Base-by-base conservation (phyloP, 805 yeast species). In the Ogataea paradorogensis region DNA sequence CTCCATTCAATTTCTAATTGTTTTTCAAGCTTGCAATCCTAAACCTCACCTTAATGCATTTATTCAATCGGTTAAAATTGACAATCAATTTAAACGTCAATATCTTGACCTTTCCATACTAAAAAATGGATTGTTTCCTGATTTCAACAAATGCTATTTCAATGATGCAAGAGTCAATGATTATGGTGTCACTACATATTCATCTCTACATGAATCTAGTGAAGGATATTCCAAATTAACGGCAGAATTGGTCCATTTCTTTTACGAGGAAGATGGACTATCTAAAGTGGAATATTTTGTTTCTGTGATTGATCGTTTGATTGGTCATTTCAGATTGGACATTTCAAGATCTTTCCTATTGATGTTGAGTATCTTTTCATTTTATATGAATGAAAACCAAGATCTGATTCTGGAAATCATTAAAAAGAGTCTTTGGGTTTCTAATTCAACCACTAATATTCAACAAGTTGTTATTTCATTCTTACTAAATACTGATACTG, bases 311-410 rank as follows among this genome's bases (percentile, higher is more conserved):
- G 73, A 76, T 33, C 69, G 70, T 21, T 55, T 84, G 6, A 82
- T 82, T 38, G 96, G 93, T 1, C 87, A 82, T 56, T 88, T 78
- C 57, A 73, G 74, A 37, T 67, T 89, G 35, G 96, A 90, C 52
- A 81, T 91, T 1, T 73, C 75, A 36, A 70, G 90, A 43, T 76
- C 79, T 18, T 67, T 89, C 35, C 85, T 86, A 48, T 41, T 85
- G 0, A 45, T 85, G 7, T 52, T 89, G 24, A 78, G 77, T 33
- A 53, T 84, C 2, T 72, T 74, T 34, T 53, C 75, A 2, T 63
- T 66, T 37, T 66, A 68, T 34, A 43, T 81, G 5, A 67, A 70
- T 1, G 55, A 65, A 3, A 66, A 76, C 31, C 67, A 71, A 43
- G 53, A 61, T 5, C 75, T 81, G 40, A 63, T 77, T 18, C 27